Evolutionary conservation across 169 alveolate genomes (phyloP).

Genomic region (Eimeria necatrix): DNA sequence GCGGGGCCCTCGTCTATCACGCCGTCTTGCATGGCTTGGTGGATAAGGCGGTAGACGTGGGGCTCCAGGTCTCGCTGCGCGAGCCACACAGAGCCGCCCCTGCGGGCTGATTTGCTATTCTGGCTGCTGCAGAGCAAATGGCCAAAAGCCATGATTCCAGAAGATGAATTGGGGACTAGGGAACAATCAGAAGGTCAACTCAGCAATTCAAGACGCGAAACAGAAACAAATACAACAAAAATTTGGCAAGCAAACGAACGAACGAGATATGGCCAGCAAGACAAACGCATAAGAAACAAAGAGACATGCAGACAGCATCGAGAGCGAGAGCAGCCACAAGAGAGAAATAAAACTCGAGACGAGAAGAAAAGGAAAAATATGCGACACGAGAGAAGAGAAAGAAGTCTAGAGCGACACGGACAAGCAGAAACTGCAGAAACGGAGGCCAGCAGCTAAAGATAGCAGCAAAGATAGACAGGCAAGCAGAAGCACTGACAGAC

Average conservation of each 20-base stretch:
- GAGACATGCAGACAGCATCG: background rate
- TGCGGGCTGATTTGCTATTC: too few relatives aligned
- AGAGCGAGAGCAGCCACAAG: too few relatives aligned
- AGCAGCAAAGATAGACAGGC: background rate
- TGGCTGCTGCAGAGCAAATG: too few relatives aligned
- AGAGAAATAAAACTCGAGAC: too few relatives aligned
- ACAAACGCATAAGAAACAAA: background rate
- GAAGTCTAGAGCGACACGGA: background rate
- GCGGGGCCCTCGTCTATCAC: slow-evolving; percentile 2
- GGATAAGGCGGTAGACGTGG: slow-evolving; percentile 45
- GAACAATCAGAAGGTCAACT: too few relatives aligned
- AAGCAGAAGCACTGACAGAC: background rate
- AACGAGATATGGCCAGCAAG: background rate
- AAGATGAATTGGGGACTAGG: too few relatives aligned
- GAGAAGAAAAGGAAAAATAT: background rate
- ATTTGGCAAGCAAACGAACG: background rate
- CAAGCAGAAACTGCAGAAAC: too few relatives aligned
- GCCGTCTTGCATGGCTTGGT: slow-evolving; percentile 39
- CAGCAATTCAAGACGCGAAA: too few relatives aligned
- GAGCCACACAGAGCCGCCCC: background rate
- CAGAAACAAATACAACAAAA: background rate
- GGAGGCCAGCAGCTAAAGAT: background rate
- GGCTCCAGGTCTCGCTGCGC: slow-evolving; percentile 46
- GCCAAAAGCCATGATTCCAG: too few relatives aligned
- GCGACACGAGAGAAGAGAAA: background rate